These are phyloP conservation scores for Porcisia deanei DNA, from an alignment of 208 protist genomes.

Conservation along the genomic window DNA sequence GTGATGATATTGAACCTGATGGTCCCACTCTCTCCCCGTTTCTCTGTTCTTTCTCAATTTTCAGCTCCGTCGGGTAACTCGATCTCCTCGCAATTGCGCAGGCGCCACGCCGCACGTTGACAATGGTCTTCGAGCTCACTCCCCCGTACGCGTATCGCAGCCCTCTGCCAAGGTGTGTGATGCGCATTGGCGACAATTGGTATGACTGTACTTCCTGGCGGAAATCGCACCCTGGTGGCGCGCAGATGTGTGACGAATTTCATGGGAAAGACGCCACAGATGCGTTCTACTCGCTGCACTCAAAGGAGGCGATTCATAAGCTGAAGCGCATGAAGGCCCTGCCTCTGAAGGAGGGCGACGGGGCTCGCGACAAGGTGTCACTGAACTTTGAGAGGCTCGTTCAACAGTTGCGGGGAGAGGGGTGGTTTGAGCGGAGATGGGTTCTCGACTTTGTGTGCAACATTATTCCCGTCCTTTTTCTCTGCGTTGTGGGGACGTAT, in stretches of 20 bases:
- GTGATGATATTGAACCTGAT: background rate
- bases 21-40: background rate
- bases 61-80: background rate
- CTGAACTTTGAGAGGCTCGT: slow-evolving; percentile 64
- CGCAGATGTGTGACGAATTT: slow-evolving; percentile 75
- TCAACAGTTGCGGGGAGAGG: slow-evolving; percentile 54
- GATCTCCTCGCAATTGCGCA: background rate
- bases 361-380: slow-evolving; percentile 55
- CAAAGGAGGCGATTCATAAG: slow-evolving; percentile 73
- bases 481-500: slow-evolving; percentile 58
- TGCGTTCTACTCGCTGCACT: slow-evolving; percentile 81
- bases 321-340: slow-evolving; percentile 79
- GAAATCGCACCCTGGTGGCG: slow-evolving; percentile 71
- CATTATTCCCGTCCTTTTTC: slow-evolving; percentile 62
- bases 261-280: slow-evolving; percentile 78
- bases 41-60: background rate
- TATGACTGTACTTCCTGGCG: slow-evolving; percentile 84
- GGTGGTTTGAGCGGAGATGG: slow-evolving; percentile 75
- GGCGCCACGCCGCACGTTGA: background rate
- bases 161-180: slow-evolving; percentile 70
- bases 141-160: slow-evolving; percentile 59
- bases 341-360: slow-evolving; percentile 63
- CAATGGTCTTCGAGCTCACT: slow-evolving; percentile 63
- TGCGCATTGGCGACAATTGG: slow-evolving; percentile 78
- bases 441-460: slow-evolving; percentile 65